Conservation (phyloP, 2,329 filamentous ascomycete species). For the Xenoacremonium recifei region DNA sequence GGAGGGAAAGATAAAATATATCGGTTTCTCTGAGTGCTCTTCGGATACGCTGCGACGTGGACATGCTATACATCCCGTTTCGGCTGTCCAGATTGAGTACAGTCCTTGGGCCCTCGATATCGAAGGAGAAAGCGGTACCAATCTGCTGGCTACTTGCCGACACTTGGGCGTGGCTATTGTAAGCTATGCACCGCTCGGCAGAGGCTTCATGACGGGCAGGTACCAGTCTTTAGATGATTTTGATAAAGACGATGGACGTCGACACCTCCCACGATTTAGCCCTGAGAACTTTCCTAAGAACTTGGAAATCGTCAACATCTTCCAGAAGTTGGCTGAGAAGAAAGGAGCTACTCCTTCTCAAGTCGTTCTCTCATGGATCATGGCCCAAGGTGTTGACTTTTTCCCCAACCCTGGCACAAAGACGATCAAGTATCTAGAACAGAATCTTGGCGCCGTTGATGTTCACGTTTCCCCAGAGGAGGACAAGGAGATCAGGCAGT, state of each 20-base stretch:
- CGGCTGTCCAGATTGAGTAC: constrained; percentile 54
- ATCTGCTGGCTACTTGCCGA: constrained; percentile 52
- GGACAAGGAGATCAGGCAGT: constrained; percentile 26
- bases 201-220: constrained; percentile 54
- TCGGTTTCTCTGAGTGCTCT: constrained; percentile 49
- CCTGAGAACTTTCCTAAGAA: constrained; percentile 42
- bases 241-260: neutral
- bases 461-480: constrained; percentile 30
- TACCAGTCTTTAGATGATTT: constrained; percentile 47
- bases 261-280: constrained; percentile 11
- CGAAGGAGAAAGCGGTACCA: constrained; percentile 44
- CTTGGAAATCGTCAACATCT: constrained; percentile 46
- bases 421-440: constrained; percentile 38
- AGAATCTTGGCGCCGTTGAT: constrained; percentile 35
- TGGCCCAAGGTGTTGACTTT: constrained; percentile 56
- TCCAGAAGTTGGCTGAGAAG: constrained; percentile 47
- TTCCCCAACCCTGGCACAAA: constrained; percentile 51
- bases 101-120: constrained; percentile 55
- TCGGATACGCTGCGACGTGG: constrained; percentile 49
- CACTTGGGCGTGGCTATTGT: constrained; percentile 58
- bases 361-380: constrained; percentile 59
- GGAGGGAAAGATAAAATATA: constrained; percentile 55
- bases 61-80: constrained; percentile 46
- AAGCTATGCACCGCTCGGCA: constrained; percentile 58
- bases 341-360: constrained; percentile 55